Evolutionary conservation across 2,329 filamentous ascomycete genomes (phyloP).

Genomic region (Dothistroma septosporum): DNA sequence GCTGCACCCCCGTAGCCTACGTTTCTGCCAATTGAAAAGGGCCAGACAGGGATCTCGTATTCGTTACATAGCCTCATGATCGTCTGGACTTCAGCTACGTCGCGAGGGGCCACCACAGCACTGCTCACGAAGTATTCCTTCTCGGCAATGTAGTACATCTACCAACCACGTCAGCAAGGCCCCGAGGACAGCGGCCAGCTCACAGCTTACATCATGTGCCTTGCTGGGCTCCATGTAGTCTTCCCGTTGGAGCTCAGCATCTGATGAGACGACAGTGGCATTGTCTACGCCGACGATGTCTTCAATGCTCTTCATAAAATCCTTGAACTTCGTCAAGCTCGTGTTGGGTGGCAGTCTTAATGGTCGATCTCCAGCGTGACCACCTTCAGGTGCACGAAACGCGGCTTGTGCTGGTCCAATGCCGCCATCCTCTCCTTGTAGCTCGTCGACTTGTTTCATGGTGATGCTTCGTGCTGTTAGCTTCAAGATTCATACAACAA

Average conservation of each 20-base stretch:
- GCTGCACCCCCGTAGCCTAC: slow-evolving; percentile 55
- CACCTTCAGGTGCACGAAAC: too few relatives aligned
- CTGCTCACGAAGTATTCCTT: slow-evolving; percentile 46
- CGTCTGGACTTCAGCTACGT: slow-evolving; percentile 45
- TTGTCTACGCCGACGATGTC: slow-evolving; percentile 18
- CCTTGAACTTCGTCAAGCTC: slow-evolving; percentile 12
- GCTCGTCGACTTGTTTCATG: too few relatives aligned
- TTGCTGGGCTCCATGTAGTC: slow-evolving; percentile 22
- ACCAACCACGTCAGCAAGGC: too few relatives aligned
- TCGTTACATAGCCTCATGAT: slow-evolving; percentile 47
- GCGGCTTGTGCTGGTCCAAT: too few relatives aligned
- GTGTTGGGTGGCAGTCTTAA: slow-evolving; percentile 15
- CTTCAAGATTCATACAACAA: too few relatives aligned
- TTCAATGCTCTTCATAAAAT: slow-evolving; percentile 11
- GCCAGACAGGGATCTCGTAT: slow-evolving; percentile 46
- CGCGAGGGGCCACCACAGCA: slow-evolving; percentile 37
- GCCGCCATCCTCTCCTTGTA: too few relatives aligned
- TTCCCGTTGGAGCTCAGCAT: slow-evolving; percentile 24
- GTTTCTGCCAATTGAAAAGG: slow-evolving; percentile 49
- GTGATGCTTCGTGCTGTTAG: too few relatives aligned
- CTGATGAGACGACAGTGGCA: slow-evolving; percentile 26
- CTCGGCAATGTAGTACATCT: slow-evolving; percentile 36
- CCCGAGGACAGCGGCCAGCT: too few relatives aligned
- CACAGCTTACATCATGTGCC: not conserved
- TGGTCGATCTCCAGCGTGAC: not conserved